Evolutionary conservation across 345 rosid species (phyloP).

Genomic region (Stellera chamaejasme): DNA sequence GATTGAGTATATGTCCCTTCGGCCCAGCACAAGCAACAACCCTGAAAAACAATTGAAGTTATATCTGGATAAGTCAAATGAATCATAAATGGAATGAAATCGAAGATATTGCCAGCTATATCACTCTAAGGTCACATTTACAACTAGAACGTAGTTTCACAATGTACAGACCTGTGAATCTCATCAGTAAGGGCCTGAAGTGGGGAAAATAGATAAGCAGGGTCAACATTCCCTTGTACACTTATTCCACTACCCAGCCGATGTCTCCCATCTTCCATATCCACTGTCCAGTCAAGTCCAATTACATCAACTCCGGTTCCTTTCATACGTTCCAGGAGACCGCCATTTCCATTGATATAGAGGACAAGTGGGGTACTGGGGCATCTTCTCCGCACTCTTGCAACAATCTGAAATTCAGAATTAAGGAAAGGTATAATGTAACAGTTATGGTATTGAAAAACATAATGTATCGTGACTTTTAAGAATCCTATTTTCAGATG

Average conservation of each 20-base stretch:
- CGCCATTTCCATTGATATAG: conserved; percentile 92
- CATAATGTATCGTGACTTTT: too few relatives aligned
- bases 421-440: too few relatives aligned
- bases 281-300: conserved; percentile 97
- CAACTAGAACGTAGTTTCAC: too few relatives aligned
- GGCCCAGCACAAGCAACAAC: conserved; percentile 82
- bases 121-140: neutral
- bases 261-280: conserved; percentile 86
- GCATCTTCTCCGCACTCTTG: conserved; percentile 50
- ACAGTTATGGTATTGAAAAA: too few relatives aligned
- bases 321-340: conserved; percentile 88
- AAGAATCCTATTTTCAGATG: too few relatives aligned
- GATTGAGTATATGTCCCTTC: conserved; percentile 79
- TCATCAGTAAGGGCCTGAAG: conserved; percentile 76
- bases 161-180: conserved; percentile 47
- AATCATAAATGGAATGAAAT: neutral
- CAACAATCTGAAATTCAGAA: conserved; percentile 46
- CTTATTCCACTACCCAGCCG: conserved; percentile 56
- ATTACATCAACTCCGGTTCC: conserved; percentile 85
- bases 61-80: neutral
- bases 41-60: conserved; percentile 28
- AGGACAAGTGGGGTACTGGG: conserved; percentile 83
- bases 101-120: neutral
- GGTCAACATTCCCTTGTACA: conserved; percentile 91
- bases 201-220: conserved; percentile 70